Base-by-base conservation (phyloP, 1,139 yeast species). In the Yamadazyma sp. region DNA sequence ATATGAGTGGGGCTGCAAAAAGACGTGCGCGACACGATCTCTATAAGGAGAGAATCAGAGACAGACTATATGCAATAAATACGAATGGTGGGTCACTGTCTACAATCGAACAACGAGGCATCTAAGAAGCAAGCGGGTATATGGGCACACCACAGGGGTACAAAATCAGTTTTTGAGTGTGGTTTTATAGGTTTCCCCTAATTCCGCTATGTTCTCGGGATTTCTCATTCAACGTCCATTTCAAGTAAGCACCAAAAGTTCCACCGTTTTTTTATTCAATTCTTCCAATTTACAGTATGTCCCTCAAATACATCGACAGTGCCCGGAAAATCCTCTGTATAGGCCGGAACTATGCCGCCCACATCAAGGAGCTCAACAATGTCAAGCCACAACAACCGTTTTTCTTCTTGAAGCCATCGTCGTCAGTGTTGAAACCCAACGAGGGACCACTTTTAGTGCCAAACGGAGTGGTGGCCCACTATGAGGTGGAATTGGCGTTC, bases 281-380 rank as follows among this genome's bases (percentile, higher is more conserved):
- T 12, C 15, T 26, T 26, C 9, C 16, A 12, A 12, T 26, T 26
- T 8, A 12, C 29, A 26, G 12, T 12, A 79, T 79, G 84, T 73
- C 84, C 12, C 71, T 73, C 55, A 66, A 73, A 31, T 87, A 83
- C 57, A 68, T 82, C 32, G 80, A 77, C 45, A 61, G 69, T 26
- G 94, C 94, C 2, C 74, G 85, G 35, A 92, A 92, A 66, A 80
- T 91, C 58, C 77, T 92, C 32, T 92, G 98, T 63, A 91, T 92
- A 49, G 98, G 98, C 36, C 83, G 99, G 51, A 92, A 92, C 64
- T 92, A 89, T 59, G 95, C 88, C 5, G 98, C 95, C 31, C 98
- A 92, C 55, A 87, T 89, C 59, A 79, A 85, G 50, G 98, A 92
- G 62, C 73, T 92, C 43, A 86, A 87, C 69, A 92, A 89, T 58